Percentiles rank a stretch among this genome's conserved stretches.
phyloP scores from a whole-genome alignment of 805 yeast species.

The Candida silvicultrix region DNA sequence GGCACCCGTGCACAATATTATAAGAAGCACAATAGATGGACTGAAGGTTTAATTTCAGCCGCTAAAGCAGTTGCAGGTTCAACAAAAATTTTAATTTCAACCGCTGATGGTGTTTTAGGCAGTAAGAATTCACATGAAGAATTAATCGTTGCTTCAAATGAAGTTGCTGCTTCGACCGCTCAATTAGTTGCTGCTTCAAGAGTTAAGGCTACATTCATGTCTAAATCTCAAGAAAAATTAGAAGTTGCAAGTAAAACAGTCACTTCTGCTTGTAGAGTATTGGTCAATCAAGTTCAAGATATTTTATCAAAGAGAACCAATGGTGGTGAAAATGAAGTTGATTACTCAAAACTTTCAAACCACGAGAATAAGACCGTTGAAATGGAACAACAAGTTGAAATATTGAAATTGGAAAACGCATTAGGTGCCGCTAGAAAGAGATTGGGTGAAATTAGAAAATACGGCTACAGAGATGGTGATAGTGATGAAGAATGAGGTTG shows the following conservation, averaged over 20 bases:
- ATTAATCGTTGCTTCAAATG: conserved; percentile 83
- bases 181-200: conserved; percentile 90
- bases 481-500: conserved; percentile 43
- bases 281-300: conserved; percentile 65
- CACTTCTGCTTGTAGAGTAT: conserved; percentile 64
- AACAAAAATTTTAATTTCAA: conserved; percentile 71
- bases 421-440: conserved; percentile 68
- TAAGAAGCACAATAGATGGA: conserved; percentile 86
- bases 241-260: conserved; percentile 68
- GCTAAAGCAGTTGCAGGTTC: conserved; percentile 82
- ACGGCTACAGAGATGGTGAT: conserved; percentile 62
- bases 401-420: conserved; percentile 73
- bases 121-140: conserved; percentile 68
- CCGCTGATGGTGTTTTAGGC: conserved; percentile 80
- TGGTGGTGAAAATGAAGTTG: conserved; percentile 38
- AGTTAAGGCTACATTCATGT: conserved; percentile 72
- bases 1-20: conserved; percentile 69
- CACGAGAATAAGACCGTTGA: conserved; percentile 82
- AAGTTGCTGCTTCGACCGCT: conserved; percentile 88
- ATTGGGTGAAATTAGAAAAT: conserved; percentile 78
- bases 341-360: conserved; percentile 60
- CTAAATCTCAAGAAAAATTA: conserved; percentile 68
- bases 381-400: conserved; percentile 92
- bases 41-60: conserved; percentile 88
- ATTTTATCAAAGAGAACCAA: conserved; percentile 35